phyloP scores from a whole-genome alignment of 2,329 filamentous ascomycete species.

The Botrytis medusae region DNA sequence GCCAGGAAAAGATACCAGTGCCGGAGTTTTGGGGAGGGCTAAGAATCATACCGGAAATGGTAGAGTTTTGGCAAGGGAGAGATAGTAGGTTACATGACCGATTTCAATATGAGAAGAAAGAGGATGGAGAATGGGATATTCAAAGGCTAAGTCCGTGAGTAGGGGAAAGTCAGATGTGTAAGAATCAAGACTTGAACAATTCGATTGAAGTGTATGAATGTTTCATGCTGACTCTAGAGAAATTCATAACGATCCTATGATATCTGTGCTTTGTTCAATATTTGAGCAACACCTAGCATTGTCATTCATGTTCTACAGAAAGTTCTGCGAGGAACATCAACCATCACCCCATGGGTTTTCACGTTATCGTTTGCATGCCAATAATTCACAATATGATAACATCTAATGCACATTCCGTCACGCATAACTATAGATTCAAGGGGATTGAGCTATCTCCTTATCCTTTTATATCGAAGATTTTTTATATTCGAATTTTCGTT shows the following conservation, averaged over 20 bases:
- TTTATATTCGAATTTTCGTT: no score
- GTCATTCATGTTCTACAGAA: background rate
- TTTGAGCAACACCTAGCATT: background rate
- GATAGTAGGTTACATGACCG: conserved; percentile 90
- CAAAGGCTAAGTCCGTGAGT: conserved; percentile 69
- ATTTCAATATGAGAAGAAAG: conserved; percentile 75
- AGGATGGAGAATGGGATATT: conserved; percentile 60
- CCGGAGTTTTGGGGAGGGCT: conserved; percentile 94
- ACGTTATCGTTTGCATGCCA: background rate
- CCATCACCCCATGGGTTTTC: no score
- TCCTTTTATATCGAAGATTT: no score
- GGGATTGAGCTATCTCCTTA: background rate
- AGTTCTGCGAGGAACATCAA: background rate
- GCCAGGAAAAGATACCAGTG: conserved; percentile 76
- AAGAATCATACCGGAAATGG: conserved; percentile 76
- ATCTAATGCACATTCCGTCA: background rate
- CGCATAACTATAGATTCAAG: conserved; percentile 1
- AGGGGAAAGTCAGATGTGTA: background rate
- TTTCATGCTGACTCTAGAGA: background rate
- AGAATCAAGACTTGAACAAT: background rate
- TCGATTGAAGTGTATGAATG: background rate
- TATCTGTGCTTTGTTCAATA: background rate
- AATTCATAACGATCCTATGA: background rate
- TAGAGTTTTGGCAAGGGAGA: conserved; percentile 97
- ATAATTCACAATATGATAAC: background rate